phyloP scores from a whole-genome alignment of 441 rosid species.

The Metrosideros polymorpha region DNA sequence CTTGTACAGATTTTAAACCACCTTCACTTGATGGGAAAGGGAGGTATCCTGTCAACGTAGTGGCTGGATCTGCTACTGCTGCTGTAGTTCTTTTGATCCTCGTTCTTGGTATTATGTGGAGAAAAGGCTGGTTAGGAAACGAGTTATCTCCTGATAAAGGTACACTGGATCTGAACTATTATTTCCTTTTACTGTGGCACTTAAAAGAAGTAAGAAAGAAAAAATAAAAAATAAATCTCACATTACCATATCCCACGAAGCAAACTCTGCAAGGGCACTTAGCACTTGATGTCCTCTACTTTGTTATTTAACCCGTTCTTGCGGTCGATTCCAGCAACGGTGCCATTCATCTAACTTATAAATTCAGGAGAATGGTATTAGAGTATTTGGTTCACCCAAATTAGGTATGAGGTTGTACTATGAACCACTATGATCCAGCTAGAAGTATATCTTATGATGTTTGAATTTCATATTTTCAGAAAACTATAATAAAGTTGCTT shows the following conservation, averaged over 20 bases:
- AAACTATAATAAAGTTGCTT: background rate
- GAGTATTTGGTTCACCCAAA: background rate
- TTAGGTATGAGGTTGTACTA: background rate
- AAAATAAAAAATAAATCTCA: background rate
- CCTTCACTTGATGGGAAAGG: constrained; percentile 29
- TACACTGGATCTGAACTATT: constrained; percentile 8
- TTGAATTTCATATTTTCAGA: background rate
- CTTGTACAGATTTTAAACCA: constrained; percentile 56
- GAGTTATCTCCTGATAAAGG: constrained; percentile 51
- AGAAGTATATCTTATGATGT: background rate
- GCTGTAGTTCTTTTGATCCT: constrained; percentile 30
- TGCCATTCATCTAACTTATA: background rate
- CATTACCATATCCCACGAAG: background rate
- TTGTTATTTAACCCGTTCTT: background rate
- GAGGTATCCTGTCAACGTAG: constrained; percentile 8
- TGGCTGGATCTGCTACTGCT: constrained; percentile 25
- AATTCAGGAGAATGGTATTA: background rate
- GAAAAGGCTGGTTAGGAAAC: constrained; percentile 50
- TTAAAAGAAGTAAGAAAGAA: background rate
- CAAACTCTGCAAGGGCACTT: background rate
- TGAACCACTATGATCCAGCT: background rate
- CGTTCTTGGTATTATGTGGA: constrained; percentile 32
- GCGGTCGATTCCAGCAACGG: background rate
- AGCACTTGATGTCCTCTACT: background rate
- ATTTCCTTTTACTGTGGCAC: background rate